Conservation (phyloP, 495 filamentous ascomycete genomes). For the Penicillium dipodomyicola region DNA sequence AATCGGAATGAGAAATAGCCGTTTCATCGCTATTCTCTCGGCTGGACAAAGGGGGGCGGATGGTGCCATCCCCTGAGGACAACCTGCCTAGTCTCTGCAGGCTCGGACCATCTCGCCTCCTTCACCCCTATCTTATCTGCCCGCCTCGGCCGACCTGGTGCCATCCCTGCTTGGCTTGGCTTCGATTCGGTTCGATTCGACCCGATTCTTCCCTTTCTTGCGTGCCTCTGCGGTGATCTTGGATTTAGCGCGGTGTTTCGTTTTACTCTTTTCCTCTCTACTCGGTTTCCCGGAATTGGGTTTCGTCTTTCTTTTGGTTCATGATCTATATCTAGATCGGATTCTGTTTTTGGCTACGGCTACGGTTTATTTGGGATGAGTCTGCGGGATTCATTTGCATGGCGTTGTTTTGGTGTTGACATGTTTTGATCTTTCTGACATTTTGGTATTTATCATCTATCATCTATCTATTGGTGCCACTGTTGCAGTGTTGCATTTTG, state of each 20-base stretch:
- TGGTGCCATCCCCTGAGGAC: not conserved
- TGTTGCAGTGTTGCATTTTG: constrained; percentile 4
- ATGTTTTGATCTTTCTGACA: constrained; percentile 1
- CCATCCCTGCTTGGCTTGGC: constrained; percentile 6
- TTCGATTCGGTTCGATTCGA: not conserved
- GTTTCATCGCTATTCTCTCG: not conserved
- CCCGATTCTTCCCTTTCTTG: constrained; percentile 2
- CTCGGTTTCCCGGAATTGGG: constrained; percentile 7
- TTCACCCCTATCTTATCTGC: not conserved
- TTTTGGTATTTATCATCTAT: not conserved
- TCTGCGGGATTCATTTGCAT: constrained; percentile 22
- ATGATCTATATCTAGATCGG: constrained; percentile 19
- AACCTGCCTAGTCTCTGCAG: not conserved
- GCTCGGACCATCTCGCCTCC: not conserved
- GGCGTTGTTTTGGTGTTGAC: constrained; percentile 20
- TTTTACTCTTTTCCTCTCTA: constrained; percentile 15
- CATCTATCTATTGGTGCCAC: not conserved
- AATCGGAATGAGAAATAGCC: not conserved
- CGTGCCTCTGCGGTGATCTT: constrained; percentile 3
- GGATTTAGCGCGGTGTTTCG: constrained; percentile 36
- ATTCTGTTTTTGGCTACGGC: constrained; percentile 10
- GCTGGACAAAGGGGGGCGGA: not conserved
- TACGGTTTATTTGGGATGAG: not conserved
- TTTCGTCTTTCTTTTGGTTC: constrained; percentile 7
- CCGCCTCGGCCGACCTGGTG: not conserved